Percentiles rank a stretch among this genome's conserved stretches.
phyloP scores from a whole-genome alignment of 441 rosid genomes.

The Omphalea diandra region DNA sequence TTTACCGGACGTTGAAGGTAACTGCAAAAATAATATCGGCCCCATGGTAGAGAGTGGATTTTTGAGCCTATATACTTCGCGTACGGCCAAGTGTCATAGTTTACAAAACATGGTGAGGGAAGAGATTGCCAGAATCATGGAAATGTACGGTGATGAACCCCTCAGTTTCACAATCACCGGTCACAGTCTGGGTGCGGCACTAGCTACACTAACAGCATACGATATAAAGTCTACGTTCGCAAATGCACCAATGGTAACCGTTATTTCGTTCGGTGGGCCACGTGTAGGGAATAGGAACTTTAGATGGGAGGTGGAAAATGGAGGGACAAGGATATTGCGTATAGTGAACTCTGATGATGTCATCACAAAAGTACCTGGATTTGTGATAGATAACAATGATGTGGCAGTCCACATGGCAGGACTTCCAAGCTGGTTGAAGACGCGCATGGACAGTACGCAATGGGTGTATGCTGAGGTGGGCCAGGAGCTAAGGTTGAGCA shows the following conservation, averaged over 20 bases:
- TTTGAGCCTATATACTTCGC: constrained; percentile 64
- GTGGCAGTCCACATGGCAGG: constrained; percentile 21
- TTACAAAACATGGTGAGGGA: constrained; percentile 50
- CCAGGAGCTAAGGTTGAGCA: constrained; percentile 54
- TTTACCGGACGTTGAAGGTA: constrained; percentile 24
- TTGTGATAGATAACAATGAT: constrained; percentile 39
- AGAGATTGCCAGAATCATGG: constrained; percentile 48
- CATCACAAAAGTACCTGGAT: constrained; percentile 77
- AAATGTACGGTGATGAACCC: constrained; percentile 56
- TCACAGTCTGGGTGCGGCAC: constrained; percentile 61
- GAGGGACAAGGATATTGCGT: constrained; percentile 57
- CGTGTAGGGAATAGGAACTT: constrained; percentile 69
- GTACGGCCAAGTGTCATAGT: constrained; percentile 36
- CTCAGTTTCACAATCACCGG: constrained; percentile 76
- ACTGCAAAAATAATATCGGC: background rate
- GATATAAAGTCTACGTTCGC: constrained; percentile 47
- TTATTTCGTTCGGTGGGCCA: constrained; percentile 77
- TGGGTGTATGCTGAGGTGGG: constrained; percentile 77
- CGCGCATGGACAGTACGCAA: constrained; percentile 49
- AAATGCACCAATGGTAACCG: constrained; percentile 54
- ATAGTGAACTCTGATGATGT: constrained; percentile 76
- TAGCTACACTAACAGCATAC: constrained; percentile 60
- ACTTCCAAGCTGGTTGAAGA: constrained; percentile 49
- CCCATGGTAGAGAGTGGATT: constrained; percentile 88
- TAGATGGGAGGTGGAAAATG: constrained; percentile 44